These are phyloP conservation scores for Arxiozyma slooffiae DNA, from an alignment of 1,139 yeast species.

Conservation along the genomic window DNA sequence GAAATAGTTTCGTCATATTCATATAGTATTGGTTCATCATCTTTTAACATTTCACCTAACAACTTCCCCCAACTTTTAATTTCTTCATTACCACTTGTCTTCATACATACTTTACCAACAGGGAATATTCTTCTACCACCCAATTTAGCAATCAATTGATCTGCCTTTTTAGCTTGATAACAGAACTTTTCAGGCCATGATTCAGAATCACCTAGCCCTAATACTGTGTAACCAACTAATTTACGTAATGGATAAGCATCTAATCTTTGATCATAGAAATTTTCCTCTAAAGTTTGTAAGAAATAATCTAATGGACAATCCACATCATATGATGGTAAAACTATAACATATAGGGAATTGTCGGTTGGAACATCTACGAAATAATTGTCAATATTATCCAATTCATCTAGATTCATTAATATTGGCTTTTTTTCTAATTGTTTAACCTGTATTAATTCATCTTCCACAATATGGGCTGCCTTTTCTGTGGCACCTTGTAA, in stretches of 20 bases:
- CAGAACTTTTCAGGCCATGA: constrained; percentile 82
- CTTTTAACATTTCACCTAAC: constrained; percentile 50
- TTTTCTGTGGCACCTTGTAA: constrained; percentile 74
- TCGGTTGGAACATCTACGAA: constrained; percentile 55
- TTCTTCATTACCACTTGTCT: constrained; percentile 52
- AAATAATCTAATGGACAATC: constrained; percentile 89
- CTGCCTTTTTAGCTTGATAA: constrained; percentile 72
- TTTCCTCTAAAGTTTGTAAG: constrained; percentile 69
- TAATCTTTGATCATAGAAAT: constrained; percentile 73
- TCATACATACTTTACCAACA: constrained; percentile 75
- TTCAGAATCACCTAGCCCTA: constrained; percentile 83
- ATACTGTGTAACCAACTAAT: constrained; percentile 69
- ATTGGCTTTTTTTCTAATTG: constrained; percentile 40
- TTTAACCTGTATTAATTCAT: constrained; percentile 28
- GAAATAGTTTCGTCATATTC: constrained; percentile 43
- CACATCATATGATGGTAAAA: constrained; percentile 84
- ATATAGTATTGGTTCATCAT: constrained; percentile 53
- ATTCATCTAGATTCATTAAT: constrained; percentile 63
- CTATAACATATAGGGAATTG: constrained; percentile 55
- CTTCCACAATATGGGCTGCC: constrained; percentile 42
- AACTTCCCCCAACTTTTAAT: constrained; percentile 59
- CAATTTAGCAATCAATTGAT: constrained; percentile 64
- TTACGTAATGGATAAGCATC: constrained; percentile 66
- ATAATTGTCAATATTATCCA: constrained; percentile 76
- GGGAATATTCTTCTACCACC: constrained; percentile 84